Evolutionary conservation across 805 yeast species (phyloP).

Genomic region (Saccharomycopsis javanensis): DNA sequence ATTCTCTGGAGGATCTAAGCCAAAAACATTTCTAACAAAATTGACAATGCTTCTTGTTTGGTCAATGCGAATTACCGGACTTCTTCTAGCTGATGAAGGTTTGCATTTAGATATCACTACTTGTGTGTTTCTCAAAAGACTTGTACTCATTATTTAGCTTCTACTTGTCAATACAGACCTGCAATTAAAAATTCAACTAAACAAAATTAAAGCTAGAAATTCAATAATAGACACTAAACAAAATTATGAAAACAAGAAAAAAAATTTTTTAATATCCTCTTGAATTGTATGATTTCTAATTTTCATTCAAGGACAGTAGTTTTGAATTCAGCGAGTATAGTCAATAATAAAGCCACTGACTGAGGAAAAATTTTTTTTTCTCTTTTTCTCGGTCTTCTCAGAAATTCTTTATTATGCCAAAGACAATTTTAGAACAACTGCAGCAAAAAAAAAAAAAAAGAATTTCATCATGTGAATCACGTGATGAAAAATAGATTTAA

Average conservation of each 20-base stretch:
- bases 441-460: background rate
- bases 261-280: background rate
- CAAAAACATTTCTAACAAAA: conserved; percentile 38
- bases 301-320: no score
- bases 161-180: background rate
- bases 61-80: background rate
- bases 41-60: conserved; percentile 24
- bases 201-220: background rate
- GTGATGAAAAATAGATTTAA: no score
- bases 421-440: background rate
- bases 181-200: background rate
- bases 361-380: background rate
- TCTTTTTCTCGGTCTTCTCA: background rate
- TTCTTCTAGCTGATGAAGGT: background rate
- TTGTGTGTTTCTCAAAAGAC: background rate
- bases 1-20: conserved; percentile 54
- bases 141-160: background rate
- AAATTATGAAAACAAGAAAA: no score
- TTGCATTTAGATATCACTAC: background rate
- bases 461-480: no score
- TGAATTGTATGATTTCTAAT: no score
- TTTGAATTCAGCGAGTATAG: no score
- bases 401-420: background rate
- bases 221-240: background rate
- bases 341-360: background rate